phyloP scores from a whole-genome alignment of 169 alveolate genomes.

The Besnoitia besnoiti region DNA sequence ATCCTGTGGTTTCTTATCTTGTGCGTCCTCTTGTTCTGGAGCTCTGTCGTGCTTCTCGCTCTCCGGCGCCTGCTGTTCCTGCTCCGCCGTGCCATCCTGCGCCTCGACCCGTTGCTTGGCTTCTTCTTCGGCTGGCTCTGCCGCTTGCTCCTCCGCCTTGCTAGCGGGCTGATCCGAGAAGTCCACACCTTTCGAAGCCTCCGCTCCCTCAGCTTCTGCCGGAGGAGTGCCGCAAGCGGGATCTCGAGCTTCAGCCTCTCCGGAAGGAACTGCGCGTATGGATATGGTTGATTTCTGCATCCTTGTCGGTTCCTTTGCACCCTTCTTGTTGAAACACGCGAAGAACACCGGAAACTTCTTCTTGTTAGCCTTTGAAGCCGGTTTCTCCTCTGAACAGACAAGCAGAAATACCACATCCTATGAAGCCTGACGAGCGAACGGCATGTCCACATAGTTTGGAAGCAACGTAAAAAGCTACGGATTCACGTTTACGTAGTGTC shows the following conservation, averaged over 20 bases:
- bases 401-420: too few species aligned
- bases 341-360: not conserved
- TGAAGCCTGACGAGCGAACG: too few species aligned
- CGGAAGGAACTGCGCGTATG: not conserved
- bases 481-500: too few species aligned
- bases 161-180: too few species aligned
- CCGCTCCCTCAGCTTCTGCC: too few species aligned
- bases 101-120: not conserved
- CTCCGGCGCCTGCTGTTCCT: not conserved
- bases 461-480: too few species aligned
- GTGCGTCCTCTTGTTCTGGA: not conserved
- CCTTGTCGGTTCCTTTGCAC: not conserved
- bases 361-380: not conserved
- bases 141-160: not conserved
- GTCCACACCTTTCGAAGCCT: too few species aligned
- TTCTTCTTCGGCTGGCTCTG: not conserved
- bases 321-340: conserved; percentile 17
- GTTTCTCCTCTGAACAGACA: not conserved
- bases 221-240: not conserved
- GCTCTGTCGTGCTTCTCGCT: not conserved
- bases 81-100: too few species aligned
- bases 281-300: not conserved
- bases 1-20: not conserved
- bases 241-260: not conserved
- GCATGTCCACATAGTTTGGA: too few species aligned